phyloP scores from a whole-genome alignment of 306 rosid genomes.

The Geum urbanum region DNA sequence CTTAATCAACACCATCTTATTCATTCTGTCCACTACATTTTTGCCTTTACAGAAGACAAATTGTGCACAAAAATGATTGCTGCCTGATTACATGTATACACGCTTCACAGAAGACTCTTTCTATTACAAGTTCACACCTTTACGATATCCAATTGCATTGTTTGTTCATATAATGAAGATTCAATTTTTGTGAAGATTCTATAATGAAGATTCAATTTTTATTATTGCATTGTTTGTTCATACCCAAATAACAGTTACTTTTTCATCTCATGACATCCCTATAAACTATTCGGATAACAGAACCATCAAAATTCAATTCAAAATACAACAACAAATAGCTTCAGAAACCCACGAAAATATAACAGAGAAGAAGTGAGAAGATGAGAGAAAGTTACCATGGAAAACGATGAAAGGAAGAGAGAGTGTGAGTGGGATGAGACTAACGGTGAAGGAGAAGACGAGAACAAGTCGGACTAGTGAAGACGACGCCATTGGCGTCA shows the following conservation, averaged over 20 bases:
- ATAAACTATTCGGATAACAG: neutral
- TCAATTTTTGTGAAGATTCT: neutral
- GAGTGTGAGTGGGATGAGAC: slow-evolving; percentile 25
- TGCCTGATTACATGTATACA: neutral
- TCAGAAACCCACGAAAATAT: slow-evolving; percentile 6
- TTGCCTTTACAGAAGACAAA: neutral
- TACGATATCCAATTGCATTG: no score
- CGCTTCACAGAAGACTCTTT: neutral
- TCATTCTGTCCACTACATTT: neutral
- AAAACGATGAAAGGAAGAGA: slow-evolving; percentile 58
- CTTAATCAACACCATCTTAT: neutral
- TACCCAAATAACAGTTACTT: neutral
- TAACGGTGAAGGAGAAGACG: slow-evolving; percentile 23
- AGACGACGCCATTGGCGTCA: slow-evolving; percentile 29
- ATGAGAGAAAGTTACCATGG: slow-evolving; percentile 36
- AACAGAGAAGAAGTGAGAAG: neutral
- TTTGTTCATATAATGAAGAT: neutral
- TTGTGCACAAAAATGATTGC: neutral
- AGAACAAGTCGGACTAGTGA: slow-evolving; percentile 2
- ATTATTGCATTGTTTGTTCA: neutral
- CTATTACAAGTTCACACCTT: neutral
- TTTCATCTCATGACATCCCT: neutral
- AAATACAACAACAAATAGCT: neutral
- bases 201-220: neutral
- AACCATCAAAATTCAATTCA: neutral